Evolutionary conservation across 1,284 basidiomycete genomes (phyloP).

Genomic region (Sanghuangporus weigelae): DNA sequence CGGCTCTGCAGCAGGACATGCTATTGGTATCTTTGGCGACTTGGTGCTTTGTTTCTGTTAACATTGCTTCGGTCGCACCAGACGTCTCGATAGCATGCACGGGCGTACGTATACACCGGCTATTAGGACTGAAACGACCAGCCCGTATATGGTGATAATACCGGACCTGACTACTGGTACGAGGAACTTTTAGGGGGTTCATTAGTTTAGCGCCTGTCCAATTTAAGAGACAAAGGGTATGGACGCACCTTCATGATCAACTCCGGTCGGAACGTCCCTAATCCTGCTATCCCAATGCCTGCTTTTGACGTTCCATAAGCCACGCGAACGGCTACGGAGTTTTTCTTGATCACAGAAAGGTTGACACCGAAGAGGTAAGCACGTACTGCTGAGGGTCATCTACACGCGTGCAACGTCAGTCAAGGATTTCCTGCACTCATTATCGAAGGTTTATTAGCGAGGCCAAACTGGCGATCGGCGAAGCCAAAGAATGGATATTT

Average conservation of each 20-base stretch:
- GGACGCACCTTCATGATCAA: constrained; percentile 90
- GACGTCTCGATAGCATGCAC: no score
- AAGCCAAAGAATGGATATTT: constrained; percentile 88
- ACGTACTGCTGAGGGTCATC: constrained; percentile 87
- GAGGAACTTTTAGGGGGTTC: constrained; percentile 38
- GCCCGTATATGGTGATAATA: constrained; percentile 71
- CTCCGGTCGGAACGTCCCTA: constrained; percentile 93
- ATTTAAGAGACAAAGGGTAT: neutral
- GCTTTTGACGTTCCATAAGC: constrained; percentile 97
- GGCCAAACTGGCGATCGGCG: constrained; percentile 67
- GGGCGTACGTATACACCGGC: no score
- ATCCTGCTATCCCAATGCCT: constrained; percentile 95
- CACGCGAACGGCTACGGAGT: constrained; percentile 74
- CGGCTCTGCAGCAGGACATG: no score
- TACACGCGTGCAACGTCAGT: constrained; percentile 26
- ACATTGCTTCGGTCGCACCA: no score
- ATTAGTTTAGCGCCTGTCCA: neutral
- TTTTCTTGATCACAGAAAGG: constrained; percentile 6
- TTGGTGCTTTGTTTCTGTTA: no score
- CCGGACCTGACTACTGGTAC: constrained; percentile 61
- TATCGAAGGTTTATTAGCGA: constrained; percentile 1
- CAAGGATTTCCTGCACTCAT: constrained; percentile 12
- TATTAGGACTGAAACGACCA: constrained; percentile 90
- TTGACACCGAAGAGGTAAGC: constrained; percentile 7
- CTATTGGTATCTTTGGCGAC: no score